Percentiles rank a stretch among this genome's conserved stretches.
These are phyloP conservation scores for Arctostaphylos glauca DNA, from an alignment of 148 eudicot genomes.

Conservation along the genomic window DNA sequence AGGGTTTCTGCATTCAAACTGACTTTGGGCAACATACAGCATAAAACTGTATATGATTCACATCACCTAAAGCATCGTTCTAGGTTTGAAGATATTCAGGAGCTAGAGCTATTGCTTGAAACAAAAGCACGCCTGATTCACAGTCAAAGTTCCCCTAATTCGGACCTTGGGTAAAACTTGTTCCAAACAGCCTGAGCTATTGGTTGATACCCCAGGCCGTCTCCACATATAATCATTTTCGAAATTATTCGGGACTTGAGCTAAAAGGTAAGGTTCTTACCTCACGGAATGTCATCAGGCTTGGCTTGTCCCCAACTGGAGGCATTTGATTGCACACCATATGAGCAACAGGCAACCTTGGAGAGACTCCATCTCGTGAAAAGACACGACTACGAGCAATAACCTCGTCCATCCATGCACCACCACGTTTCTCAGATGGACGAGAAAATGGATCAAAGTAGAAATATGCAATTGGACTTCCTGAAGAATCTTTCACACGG, in stretches of 20 bases:
- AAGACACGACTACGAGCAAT: constrained; percentile 80
- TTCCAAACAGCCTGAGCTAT: too few species aligned
- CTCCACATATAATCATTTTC: too few species aligned
- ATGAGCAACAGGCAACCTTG: constrained; percentile 93
- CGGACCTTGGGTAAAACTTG: too few species aligned
- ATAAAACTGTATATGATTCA: neutral
- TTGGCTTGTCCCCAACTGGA: constrained; percentile 94
- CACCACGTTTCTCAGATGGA: constrained; percentile 94
- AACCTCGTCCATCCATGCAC: constrained; percentile 99
- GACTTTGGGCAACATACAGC: neutral
- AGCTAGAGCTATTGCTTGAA: neutral
- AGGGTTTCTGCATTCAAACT: neutral
- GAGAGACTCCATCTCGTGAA: constrained; percentile 69
- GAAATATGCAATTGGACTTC: constrained; percentile 75
- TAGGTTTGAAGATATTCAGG: neutral
- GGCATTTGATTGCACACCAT: constrained; percentile 99
- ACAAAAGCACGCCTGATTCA: too few species aligned
- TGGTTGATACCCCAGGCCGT: too few species aligned
- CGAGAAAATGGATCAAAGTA: constrained; percentile 91
- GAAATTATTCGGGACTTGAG: too few species aligned
- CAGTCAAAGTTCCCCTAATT: too few species aligned
- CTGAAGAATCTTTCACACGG: constrained; percentile 75
- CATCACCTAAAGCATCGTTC: neutral
- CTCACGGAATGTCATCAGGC: constrained; percentile 98
- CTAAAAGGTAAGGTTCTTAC: constrained; percentile 42